Base-by-base conservation (phyloP, 192 early-diverging fungal genomes). In the Gonapodya sp. region DNA sequence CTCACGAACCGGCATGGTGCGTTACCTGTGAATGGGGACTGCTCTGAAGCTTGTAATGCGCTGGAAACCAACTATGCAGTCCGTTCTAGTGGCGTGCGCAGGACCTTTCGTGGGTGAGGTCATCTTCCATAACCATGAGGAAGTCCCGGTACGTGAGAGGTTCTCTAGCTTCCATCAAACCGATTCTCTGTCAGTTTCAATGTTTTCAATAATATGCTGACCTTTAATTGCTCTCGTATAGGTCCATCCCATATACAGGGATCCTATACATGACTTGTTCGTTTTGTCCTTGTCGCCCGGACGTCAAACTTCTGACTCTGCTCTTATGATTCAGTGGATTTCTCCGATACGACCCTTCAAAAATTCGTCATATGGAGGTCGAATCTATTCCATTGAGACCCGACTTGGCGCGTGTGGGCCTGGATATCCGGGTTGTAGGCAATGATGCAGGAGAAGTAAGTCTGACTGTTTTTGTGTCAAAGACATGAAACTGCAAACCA, bases 21-120 rank as follows among this genome's bases (percentile, higher is more conserved):
- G 75, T 18, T 64, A 24, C 24, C n/a, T n/a, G n/a, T n/a, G n/a
- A n/a, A n/a, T n/a, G n/a, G n/a, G n/a, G n/a, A n/a, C n/a, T n/a
- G n/a, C n/a, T n/a, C n/a, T n/a, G n/a, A n/a, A n/a, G n/a, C n/a
- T n/a, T n/a, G n/a, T n/a, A n/a, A n/a, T n/a, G n/a, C n/a, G n/a
- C n/a, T n/a, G n/a, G n/a, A n/a, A n/a, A n/a, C n/a, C n/a, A n/a
- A n/a, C n/a, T 89, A 1, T 31, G 18, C 24, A 1, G 24, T 36
- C 82, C 80, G 35, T 82, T 31, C 88, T 89, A 81, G 92, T 95
- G 18, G 93, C 89, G 2, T 92, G 93, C 79, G 87, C 92, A 0
- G 94, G 94, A 24, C 94, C 94, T n/a, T 95, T 94, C 86, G 90
- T 94, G 0, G 94, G 93, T 36, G 93, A 94, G 79, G 93, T 92